Base-by-base conservation (phyloP, 2,329 filamentous ascomycete species). In the Diaporthe caulivora region DNA sequence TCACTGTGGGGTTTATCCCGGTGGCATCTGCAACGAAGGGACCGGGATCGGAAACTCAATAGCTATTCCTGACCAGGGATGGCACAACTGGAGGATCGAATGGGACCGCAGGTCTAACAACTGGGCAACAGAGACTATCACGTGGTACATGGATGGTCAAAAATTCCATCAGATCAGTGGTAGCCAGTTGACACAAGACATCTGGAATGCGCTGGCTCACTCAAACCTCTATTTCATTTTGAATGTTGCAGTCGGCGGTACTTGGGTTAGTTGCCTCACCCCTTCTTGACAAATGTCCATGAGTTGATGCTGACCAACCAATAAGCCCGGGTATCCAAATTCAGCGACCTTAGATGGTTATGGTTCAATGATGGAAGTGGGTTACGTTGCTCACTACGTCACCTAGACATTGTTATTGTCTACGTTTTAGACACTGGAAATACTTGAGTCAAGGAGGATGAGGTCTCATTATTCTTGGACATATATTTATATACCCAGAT, bases 11-110 rank as follows among this genome's bases (percentile, higher is more conserved):
- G 31, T 47, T 2, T 81, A 80, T 24, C 83, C 82, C 2, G 85
- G 85, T 24, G 86, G 86, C 11, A 79, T 82, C 4, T 89, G 87
- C 80, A 84, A 88, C 77, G 87, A 88, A 78, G 83, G 83, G 58
- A 81, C 72, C 2, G 87, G 87, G 21, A 80, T 84, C 29, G 80
- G 82, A 6, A 79, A 78, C 31, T 75, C 76, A 10, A 81, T 83
- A 15, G 44, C 72, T 47, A 81, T 89, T n/a, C 81, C 85, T 0
- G 84, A 87, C 77, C 80, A 86, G 75, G 80, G 82, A 34, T 88
- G 85, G 81, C 87, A 89, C 76, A 82, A 80, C 11, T 89, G 87
- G 87, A 80, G 84, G 31, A 78, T 89, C 29, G 79, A 84, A 67
- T 84, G 85, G 77, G 87, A 89, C 76, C 83, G 86, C 70, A 83